These are phyloP conservation scores for Camellia lanceoleosa DNA, from an alignment of 148 eudicot species.

Conservation along the genomic window DNA sequence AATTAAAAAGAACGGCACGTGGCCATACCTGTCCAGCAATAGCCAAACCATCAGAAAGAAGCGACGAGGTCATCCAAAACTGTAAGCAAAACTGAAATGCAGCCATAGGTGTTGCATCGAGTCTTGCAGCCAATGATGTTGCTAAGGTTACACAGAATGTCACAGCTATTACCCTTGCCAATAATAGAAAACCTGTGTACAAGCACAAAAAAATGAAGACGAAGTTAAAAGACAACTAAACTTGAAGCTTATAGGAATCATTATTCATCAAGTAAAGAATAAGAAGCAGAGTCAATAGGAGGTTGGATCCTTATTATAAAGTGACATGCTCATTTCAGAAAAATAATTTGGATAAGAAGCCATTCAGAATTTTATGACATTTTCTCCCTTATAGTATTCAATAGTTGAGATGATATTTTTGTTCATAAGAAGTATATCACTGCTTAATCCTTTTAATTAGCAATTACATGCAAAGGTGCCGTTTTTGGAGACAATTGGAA, in stretches of 20 bases:
- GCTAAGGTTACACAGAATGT: constrained; percentile 91
- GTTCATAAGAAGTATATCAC: too few relatives aligned
- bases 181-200: constrained; percentile 54
- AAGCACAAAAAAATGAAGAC: neutral
- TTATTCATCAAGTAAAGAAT: neutral
- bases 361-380: too few relatives aligned
- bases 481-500: neutral
- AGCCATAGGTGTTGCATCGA: constrained; percentile 86
- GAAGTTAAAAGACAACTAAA: neutral
- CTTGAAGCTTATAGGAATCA: neutral
- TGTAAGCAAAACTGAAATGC: constrained; percentile 95
- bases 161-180: constrained; percentile 78
- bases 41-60: constrained; percentile 95
- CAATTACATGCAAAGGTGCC: neutral
- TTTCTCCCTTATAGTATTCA: neutral
- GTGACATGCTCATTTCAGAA: neutral
- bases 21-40: constrained; percentile 88
- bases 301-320: neutral
- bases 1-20: too few relatives aligned
- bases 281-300: neutral
- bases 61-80: constrained; percentile 94
- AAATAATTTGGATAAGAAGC: neutral
- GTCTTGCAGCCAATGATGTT: constrained; percentile 85
- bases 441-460: neutral
- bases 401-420: neutral